These are phyloP conservation scores for Phytophthora brassicae DNA, from an alignment of 352 stramenopile species.

Conservation along the genomic window DNA sequence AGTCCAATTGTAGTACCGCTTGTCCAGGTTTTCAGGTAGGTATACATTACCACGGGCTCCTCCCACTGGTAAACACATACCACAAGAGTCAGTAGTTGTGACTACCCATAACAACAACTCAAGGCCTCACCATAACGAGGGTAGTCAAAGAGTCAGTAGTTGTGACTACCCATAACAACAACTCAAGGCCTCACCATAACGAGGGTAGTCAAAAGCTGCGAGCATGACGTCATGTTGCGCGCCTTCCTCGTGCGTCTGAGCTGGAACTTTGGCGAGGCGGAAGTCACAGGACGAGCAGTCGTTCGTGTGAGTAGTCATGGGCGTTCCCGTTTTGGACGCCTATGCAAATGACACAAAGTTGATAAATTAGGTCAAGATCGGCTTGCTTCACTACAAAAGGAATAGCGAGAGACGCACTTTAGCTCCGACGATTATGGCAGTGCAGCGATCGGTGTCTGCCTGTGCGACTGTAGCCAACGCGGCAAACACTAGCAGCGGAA, in stretches of 20 bases:
- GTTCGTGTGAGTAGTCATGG: conserved; percentile 85
- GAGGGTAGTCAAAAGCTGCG: conserved; percentile 62
- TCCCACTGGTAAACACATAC: conserved; percentile 42
- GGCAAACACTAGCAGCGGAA: conserved; percentile 23
- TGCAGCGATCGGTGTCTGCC: conserved; percentile 64
- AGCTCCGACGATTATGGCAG: conserved; percentile 74
- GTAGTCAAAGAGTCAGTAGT: conserved; percentile 47
- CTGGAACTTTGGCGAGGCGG: conserved; percentile 76
- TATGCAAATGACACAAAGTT: conserved; percentile 12
- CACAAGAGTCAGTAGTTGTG: conserved; percentile 5
- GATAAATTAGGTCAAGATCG: too few species aligned
- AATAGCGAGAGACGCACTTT: conserved; percentile 40
- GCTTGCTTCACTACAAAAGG: too few species aligned
- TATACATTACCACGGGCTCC: conserved; percentile 61
- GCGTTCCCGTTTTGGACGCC: conserved; percentile 60
- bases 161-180: not conserved
- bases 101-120: too few species aligned
- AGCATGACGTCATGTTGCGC: conserved; percentile 62
- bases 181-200: conserved; percentile 58
- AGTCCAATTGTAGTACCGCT: conserved; percentile 69
- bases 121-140: conserved; percentile 63
- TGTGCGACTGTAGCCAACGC: conserved; percentile 10
- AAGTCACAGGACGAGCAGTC: conserved; percentile 87
- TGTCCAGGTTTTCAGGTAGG: conserved; percentile 63
- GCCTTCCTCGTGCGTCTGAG: conserved; percentile 43